These are phyloP conservation scores for Aspergillus puulaauensis DNA, from an alignment of 2,329 filamentous ascomycete genomes.

Conservation along the genomic window DNA sequence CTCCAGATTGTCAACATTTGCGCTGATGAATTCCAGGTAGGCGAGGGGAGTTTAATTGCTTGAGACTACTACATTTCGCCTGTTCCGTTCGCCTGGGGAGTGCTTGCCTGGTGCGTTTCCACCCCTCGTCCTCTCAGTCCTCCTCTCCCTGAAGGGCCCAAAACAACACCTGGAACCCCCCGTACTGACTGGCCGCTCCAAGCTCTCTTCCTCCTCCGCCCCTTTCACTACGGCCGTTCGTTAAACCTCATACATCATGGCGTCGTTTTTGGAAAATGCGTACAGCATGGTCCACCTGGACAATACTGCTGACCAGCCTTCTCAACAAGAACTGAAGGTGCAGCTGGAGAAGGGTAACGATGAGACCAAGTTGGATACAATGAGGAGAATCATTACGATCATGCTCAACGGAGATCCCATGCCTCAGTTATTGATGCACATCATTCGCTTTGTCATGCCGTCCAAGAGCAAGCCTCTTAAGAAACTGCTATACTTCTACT, in stretches of 20 bases:
- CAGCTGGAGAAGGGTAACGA: conserved; percentile 93
- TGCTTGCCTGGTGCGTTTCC: conserved; percentile 27
- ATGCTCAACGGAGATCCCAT: conserved; percentile 99
- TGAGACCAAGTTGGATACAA: conserved; percentile 89
- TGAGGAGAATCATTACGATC: conserved; percentile 92
- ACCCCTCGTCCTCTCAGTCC: conserved; percentile 13
- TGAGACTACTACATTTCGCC: conserved; percentile 26
- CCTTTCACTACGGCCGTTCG: conserved; percentile 21
- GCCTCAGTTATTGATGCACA: conserved; percentile 96
- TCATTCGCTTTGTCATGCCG: conserved; percentile 99
- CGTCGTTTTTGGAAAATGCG: conserved; percentile 88
- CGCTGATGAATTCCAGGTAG: conserved; percentile 38
- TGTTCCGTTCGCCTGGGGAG: conserved; percentile 26
- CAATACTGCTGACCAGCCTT: conserved; percentile 90
- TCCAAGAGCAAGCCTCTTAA: conserved; percentile 95
- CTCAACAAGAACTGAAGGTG: conserved; percentile 84
- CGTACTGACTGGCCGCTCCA: conserved; percentile 28
- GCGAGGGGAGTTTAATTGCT: conserved; percentile 36
- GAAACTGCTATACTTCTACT: conserved; percentile 99
- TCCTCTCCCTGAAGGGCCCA: conserved; percentile 14
- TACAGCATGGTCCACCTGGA: conserved; percentile 98
- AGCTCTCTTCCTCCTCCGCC: conserved; percentile 32
- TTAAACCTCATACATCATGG: conserved; percentile 63
- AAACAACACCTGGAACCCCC: conserved; percentile 27
- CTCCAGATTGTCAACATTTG: conserved; percentile 32